These are phyloP conservation scores for Quaeritorhiza haematococci DNA, from an alignment of 371 early-diverging fungal species.

Conservation along the genomic window DNA sequence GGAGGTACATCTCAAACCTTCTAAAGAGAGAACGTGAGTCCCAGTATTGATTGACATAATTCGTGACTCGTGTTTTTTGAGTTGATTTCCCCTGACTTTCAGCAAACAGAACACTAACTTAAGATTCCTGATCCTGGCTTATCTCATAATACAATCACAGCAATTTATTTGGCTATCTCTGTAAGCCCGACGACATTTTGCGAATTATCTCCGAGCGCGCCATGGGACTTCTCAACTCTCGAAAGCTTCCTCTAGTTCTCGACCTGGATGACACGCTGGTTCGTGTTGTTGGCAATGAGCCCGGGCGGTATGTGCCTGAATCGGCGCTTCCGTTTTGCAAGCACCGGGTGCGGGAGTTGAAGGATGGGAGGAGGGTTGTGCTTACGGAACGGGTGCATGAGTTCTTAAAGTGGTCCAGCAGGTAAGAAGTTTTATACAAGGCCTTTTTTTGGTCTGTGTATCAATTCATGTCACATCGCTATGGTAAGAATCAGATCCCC, in stretches of 20 bases:
- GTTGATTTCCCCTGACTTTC: too few relatives aligned
- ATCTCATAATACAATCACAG: constrained; percentile 5
- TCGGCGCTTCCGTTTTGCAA: neutral
- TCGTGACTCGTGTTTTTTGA: too few relatives aligned
- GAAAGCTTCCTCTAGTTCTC: constrained; percentile 67
- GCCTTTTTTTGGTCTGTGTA: too few relatives aligned
- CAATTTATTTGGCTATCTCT: constrained; percentile 64
- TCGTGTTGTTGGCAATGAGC: constrained; percentile 62
- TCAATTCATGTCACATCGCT: too few relatives aligned
- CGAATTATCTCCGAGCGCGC: constrained; percentile 46
- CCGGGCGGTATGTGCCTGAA: constrained; percentile 64
- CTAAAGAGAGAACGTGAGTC: constrained; percentile 55
- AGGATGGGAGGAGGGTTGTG: constrained; percentile 64
- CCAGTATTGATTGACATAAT: constrained; percentile 4
- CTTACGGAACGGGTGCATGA: constrained; percentile 66
- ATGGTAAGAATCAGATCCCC: too few relatives aligned
- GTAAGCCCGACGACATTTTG: constrained; percentile 52
- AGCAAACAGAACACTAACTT: too few relatives aligned
- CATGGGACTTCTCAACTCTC: constrained; percentile 26
- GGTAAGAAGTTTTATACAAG: constrained; percentile 15
- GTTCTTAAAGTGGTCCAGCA: constrained; percentile 71
- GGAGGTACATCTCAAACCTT: constrained; percentile 69
- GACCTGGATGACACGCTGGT: constrained; percentile 79
- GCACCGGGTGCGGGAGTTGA: constrained; percentile 54
- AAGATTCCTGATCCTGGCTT: neutral